phyloP scores from a whole-genome alignment of 2,329 filamentous ascomycete genomes.

The Mollisiaceae sp. region DNA sequence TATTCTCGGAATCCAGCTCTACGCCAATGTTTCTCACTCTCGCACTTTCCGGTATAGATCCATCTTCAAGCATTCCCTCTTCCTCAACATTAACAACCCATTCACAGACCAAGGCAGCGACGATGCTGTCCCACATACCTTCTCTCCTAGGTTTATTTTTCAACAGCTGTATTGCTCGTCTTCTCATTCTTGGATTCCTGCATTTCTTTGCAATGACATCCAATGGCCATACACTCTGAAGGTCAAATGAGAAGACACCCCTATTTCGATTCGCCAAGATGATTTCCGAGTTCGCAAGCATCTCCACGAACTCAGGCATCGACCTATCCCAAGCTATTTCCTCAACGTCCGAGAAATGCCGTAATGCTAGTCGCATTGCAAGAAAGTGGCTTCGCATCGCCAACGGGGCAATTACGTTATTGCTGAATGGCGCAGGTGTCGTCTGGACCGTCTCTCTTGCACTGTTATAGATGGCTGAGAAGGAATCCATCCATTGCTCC shows the following conservation, averaged over 20 bases:
- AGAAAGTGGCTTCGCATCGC: slow-evolving; percentile 1
- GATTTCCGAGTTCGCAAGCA: not conserved
- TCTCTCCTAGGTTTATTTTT: slow-evolving; percentile 63
- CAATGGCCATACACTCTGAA: slow-evolving; percentile 25
- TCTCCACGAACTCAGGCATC: slow-evolving; percentile 3
- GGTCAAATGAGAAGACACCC: slow-evolving; percentile 6
- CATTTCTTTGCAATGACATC: slow-evolving; percentile 65
- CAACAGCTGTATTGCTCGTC: slow-evolving; percentile 65
- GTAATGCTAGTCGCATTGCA: not conserved
- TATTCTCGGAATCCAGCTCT: not conserved
- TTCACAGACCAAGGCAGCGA: slow-evolving; percentile 8
- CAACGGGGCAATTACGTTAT: not conserved
- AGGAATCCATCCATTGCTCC: slow-evolving; percentile 1
- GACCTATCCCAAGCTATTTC: slow-evolving; percentile 8
- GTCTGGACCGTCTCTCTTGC: not conserved
- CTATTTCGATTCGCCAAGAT: not conserved
- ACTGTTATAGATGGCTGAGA: not conserved
- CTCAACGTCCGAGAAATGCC: not conserved
- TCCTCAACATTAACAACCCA: slow-evolving; percentile 13
- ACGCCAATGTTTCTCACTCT: slow-evolving; percentile 2
- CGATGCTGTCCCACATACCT: slow-evolving; percentile 63
- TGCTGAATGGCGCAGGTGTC: not conserved
- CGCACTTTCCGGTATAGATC: not conserved
- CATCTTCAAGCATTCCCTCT: slow-evolving; percentile 9
- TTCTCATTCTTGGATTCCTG: slow-evolving; percentile 58